Evolutionary conservation across 208 protist genomes (phyloP), one percentile per base, ranked within the genome.

Genomic region (Acanthamoeba healyi): DNA sequence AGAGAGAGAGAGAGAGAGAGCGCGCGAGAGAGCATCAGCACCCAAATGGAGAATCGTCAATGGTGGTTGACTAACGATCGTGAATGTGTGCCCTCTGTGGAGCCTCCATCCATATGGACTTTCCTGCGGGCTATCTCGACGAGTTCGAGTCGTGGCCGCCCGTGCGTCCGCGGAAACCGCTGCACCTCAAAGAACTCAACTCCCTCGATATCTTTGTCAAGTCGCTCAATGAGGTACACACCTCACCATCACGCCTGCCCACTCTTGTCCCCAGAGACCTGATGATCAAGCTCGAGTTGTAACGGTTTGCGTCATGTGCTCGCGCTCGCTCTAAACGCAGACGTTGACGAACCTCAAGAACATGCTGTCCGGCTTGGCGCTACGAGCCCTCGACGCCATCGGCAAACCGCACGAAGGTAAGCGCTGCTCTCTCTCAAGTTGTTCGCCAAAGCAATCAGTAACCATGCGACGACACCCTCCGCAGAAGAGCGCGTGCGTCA

Each of bases 61-160:
- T n/a, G n/a, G n/a, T n/a, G n/a, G n/a, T n/a, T n/a, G n/a, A n/a
- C n/a, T n/a, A n/a, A n/a, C n/a, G n/a, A n/a, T n/a, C n/a, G n/a
- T n/a, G n/a, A n/a, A n/a, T n/a, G n/a, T n/a, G n/a, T n/a, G n/a
- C n/a, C n/a, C n/a, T n/a, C 61, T 70, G 14, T 70, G 26, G 14
- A 70, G 61, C 61, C 22, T 70, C 61, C 14, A 70, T 70, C 61
- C 19, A 26, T 7, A 70, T 70, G 26, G 61, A 70, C 19, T 70
- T 70, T 24, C 61, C 61, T 36, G 14, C 19, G 29, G 61, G 61
- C 29, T 70, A 70, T 70, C 14, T 70, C 19, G 61, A 70, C 29
- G 61, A 70, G 61, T 70, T 70, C n/a, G 61, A 70, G 61, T 12
- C 61, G 61, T 70, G 61, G 61, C 61, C 29, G 19, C 61, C 61